phyloP scores from a whole-genome alignment of 306 rosid species.

The Acacia confusa region DNA sequence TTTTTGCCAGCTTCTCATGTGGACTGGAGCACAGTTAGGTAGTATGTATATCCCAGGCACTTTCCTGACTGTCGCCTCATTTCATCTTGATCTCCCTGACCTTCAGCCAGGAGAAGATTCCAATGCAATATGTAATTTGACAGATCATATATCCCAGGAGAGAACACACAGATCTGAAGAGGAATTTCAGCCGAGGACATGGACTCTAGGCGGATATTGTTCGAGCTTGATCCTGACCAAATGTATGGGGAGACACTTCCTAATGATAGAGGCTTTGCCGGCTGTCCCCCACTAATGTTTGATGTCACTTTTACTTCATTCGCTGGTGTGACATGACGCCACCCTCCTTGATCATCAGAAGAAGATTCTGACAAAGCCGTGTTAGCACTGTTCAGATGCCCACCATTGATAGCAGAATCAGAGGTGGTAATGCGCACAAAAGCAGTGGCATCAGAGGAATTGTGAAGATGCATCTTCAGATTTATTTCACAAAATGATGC shows the following conservation, averaged over 20 bases:
- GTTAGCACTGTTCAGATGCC: constrained; percentile 33
- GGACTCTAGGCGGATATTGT: constrained; percentile 59
- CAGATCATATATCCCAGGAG: constrained; percentile 81
- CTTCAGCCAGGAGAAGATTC: constrained; percentile 50
- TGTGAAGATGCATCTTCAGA: constrained; percentile 71
- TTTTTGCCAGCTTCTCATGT: constrained; percentile 33
- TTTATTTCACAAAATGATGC: constrained; percentile 68
- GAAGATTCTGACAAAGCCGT: constrained; percentile 37
- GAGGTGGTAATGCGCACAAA: constrained; percentile 61
- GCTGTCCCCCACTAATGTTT: constrained; percentile 44
- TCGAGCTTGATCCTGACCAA: constrained; percentile 92
- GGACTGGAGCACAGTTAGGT: constrained; percentile 81
- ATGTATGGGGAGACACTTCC: constrained; percentile 66
- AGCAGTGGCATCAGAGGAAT: constrained; percentile 57
- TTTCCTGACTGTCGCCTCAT: constrained; percentile 51
- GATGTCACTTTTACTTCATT: constrained; percentile 65
- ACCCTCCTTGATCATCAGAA: constrained; percentile 66
- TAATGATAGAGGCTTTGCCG: constrained; percentile 42
- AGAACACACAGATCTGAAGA: constrained; percentile 82
- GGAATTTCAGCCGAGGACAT: constrained; percentile 66
- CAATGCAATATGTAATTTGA: constrained; percentile 80
- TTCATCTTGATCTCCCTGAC: constrained; percentile 37
- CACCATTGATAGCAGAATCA: constrained; percentile 39
- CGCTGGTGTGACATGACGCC: constrained; percentile 68
- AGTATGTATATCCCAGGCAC: constrained; percentile 80